Evolutionary conservation across 75 land plant genomes (phyloP), one percentile per base, ranked within the genome.

Genomic region (Selaginella moellendorffii): DNA sequence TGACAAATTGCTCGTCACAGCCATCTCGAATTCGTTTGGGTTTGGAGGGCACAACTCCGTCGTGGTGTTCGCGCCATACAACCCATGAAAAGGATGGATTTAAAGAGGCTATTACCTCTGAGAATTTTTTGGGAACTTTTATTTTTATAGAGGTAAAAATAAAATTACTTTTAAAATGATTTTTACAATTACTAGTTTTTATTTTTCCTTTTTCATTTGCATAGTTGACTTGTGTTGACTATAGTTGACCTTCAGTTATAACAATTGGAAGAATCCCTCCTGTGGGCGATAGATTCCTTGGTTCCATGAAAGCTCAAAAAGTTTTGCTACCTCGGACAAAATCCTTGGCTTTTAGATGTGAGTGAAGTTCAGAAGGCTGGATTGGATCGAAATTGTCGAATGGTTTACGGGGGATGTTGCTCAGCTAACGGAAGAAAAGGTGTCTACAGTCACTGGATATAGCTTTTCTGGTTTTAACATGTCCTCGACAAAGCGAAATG

Each of bases 31-130:
- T 66, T 83, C 86, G 21, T 81, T 81, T 61, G 84, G 86, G 52
- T 83, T 83, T 62, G 86, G 86, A 25, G 86, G 86, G 24, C 83
- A 83, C 62, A 83, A 83, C 64, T 81, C 86, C 21, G 79, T 78
- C 0, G 70, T 81, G 1, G 77, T 72, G 1, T 83, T 83, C 56
- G 72, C 84, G 65, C 77, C 84, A 24, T 81, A 70, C 74, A 84
- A 12, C 2, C 26, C 22, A 1, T 27, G n/a, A 27, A 5, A 14
- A 5, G 14, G 14, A 36, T 14, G 14, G 10, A 36, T 36, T 5
- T 14, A 36, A 5, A 36, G 46, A 36, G 5, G 14, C 14, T 36
- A 14, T 36, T 5, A 36, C 14, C 46, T 36, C 14, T 36, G 10
- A 5, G 10, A 5, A 36, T 5, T 36, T 36, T 36, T 36, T 36